Base-by-base conservation (phyloP, 331 rosid genomes). In the Dryas integrifolia region DNA sequence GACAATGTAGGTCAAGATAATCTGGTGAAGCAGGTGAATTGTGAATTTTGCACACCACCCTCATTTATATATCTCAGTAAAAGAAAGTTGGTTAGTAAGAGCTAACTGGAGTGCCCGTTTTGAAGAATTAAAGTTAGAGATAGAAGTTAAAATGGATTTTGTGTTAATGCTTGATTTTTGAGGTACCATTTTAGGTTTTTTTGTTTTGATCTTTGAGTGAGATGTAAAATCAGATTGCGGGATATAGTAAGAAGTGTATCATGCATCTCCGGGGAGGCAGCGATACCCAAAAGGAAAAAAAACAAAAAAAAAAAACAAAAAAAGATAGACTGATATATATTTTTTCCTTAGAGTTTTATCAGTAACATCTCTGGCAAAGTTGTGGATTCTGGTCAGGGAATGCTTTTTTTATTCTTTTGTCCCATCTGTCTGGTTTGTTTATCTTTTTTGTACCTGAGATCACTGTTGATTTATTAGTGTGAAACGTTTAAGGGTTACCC, bases 161-260 rank as follows among this genome's bases (percentile, higher is more conserved):
- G 86, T 88, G 90, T 85, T 80, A 81, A 84, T 87, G 89, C 70
- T 86, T 87, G 91, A 87, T 89, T 88, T 88, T 85, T 88, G 86
- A 82, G 87, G 82, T 82, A 50, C 76, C 64, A 61, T 77, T 76
- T 84, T 89, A 87, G 89, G 82, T 75, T 72, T 49, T 68, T 39
- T 18, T 18, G 4, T 65, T 85, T 82, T 70, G 89, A 83, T 80
- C 77, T 82, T 82, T 79, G 96, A 92, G 93, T 91, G 96, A 91
- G 91, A 89, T 91, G 96, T 92, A 89, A 89, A 92, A 92, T 85
- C 92, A 84, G 88, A 85, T 89, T 86, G 93, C 96, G 92, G 96
- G 89, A 89, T 89, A 80, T 87, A 92, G 88, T 55, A 78, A 80
- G 88, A 87, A 83, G 90, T 87, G 96, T 92, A 86, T 85, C 90